A percentile compares a stretch with the other conserved stretches of the same genome.
phyloP scores from a whole-genome alignment of 164 flowering plant genomes.

The Stephania yunnanensis region DNA sequence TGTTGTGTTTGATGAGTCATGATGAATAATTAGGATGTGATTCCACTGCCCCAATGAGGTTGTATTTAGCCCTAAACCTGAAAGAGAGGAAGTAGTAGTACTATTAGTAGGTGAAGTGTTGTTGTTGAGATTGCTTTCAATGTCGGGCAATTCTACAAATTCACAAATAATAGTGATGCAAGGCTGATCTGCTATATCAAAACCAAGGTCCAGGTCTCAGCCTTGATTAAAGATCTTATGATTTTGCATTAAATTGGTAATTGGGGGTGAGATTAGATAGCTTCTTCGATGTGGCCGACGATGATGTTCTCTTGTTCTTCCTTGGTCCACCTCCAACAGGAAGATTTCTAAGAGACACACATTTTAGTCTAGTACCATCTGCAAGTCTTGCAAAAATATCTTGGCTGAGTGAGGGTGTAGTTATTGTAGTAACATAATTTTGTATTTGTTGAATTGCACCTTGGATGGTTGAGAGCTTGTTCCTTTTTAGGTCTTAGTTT shows the following conservation, averaged over 20 bases:
- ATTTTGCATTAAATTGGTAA: conserved; percentile 28
- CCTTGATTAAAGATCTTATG: conserved; percentile 43
- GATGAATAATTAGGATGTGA: conserved; percentile 29
- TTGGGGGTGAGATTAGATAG: conserved; percentile 34
- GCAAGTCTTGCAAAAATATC: conserved; percentile 92
- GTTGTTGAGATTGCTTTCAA: conserved; percentile 16
- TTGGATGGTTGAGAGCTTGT: conserved; percentile 74
- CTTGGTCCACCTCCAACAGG: conserved; percentile 97
- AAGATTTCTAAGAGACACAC: conserved; percentile 84
- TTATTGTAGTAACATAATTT: conserved; percentile 98
- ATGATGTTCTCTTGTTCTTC: conserved; percentile 65
- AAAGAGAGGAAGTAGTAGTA: conserved; percentile 24
- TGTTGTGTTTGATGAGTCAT: conserved; percentile 29
- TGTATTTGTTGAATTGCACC: conserved; percentile 92
- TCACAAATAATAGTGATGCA: conserved; percentile 15
- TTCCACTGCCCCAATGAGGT: conserved; percentile 28
- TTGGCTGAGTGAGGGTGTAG: conserved; percentile 92
- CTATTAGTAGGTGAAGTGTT: conserved; percentile 12
- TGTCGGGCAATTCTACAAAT: conserved; percentile 27
- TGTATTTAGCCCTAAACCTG: conserved; percentile 38
- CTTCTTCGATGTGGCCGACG: conserved; percentile 30
- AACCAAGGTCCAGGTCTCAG: conserved; percentile 67
- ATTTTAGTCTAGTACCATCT: conserved; percentile 94
- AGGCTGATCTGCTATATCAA: conserved; percentile 27
- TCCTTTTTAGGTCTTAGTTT: conserved; percentile 72